phyloP scores from a whole-genome alignment of 2,329 filamentous ascomycete genomes.

The Paracorniculantispora psalliotae region DNA sequence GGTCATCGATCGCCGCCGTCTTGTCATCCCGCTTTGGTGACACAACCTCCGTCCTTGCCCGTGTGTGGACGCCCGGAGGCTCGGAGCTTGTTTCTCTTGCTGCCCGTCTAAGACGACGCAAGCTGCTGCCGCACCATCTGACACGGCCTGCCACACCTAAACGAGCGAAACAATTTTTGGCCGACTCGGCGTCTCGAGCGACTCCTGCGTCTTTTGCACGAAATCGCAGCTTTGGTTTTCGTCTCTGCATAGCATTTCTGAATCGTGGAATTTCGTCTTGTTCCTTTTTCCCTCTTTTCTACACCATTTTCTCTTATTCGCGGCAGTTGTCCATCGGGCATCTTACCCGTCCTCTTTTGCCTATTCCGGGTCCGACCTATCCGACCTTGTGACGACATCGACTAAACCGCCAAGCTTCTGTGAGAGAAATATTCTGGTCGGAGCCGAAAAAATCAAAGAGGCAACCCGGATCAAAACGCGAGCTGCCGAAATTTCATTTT shows the following conservation, averaged over 20 bases:
- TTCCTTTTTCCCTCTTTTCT: not conserved
- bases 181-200: not conserved
- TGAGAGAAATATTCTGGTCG: not conserved
- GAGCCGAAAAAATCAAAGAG: not conserved
- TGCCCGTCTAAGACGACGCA: not conserved
- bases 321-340: no score
- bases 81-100: not conserved
- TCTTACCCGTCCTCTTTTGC: not conserved
- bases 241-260: no score
- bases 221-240: not conserved
- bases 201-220: not conserved
- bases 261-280: no score
- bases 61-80: not conserved
- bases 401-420: slow-evolving; percentile 1
- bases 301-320: not conserved
- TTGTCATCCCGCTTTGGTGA: not conserved
- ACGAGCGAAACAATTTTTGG: not conserved
- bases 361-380: slow-evolving; percentile 7
- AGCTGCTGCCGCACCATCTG: not conserved
- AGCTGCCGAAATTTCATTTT: no score
- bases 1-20: not conserved
- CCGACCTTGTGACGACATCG: slow-evolving; percentile 9
- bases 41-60: not conserved
- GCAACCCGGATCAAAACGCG: not conserved
- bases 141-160: not conserved